Base-by-base conservation (phyloP, 495 filamentous ascomycete genomes). In the Xylaria intraflava region DNA sequence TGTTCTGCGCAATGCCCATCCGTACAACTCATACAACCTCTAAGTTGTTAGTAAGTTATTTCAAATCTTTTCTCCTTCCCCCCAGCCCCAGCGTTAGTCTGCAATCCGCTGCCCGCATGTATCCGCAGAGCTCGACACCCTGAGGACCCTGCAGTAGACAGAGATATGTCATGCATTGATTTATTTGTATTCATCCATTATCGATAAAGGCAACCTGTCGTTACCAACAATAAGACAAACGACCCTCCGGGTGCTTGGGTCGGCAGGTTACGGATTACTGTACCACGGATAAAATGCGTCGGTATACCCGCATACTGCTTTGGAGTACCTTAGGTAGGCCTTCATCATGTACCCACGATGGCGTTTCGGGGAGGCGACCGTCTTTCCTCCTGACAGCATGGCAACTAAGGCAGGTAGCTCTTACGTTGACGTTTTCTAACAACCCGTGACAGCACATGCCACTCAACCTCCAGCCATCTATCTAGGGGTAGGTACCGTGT, bases 171-270 rank as follows among this genome's bases (percentile, higher is more conserved):
- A 20, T n/a, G 46, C 33, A 38, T 49, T 49, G 46, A 49, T 49
- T 49, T 49, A n/a, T n/a, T n/a, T n/a, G 46, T 38, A 39, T 49
- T 49, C 46, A 6, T 23, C 46, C 46, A 38, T 33, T 19, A n/a
- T n/a, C n/a, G n/a, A n/a, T n/a, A n/a, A n/a, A n/a, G n/a, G n/a
- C n/a, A n/a, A n/a, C n/a, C n/a, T n/a, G n/a, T n/a, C n/a, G 26
- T 27, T 26, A 38, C 27, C 36, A 20, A 26, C 20, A 36, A 38
- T 20, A 30, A 30, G 31, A 33, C n/a, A 3, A n/a, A 38, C 46
- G 31, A 23, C 11, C 35, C 45, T 17, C 4, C 16, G 29, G 27
- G 35, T 35, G 29, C 24, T 12, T 5, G 9, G 17, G 22, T n/a
- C 1, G 9, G 41, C 4, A 44, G 43, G 43, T 31, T 27, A 46